A percentile compares a stretch with the other conserved stretches of the same genome.
Evolutionary conservation across 2,329 filamentous ascomycete species (phyloP).

Genomic region (Cadophora luteo-olivacea): DNA sequence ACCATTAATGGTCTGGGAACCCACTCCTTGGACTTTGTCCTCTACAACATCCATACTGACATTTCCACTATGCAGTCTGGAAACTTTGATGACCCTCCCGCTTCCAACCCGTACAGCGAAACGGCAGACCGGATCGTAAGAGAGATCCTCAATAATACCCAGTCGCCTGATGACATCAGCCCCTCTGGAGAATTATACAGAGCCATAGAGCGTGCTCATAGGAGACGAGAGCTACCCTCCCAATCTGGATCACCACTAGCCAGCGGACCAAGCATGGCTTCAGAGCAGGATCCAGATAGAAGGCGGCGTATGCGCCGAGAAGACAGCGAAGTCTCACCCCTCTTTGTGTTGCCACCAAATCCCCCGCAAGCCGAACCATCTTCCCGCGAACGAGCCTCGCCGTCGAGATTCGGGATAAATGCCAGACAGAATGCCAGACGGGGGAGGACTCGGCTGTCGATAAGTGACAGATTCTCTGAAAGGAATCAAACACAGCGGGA

Average conservation of each 20-base stretch:
- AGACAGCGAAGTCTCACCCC: slow-evolving; percentile 32
- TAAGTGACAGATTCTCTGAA: slow-evolving; percentile 42
- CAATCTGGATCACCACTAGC: slow-evolving; percentile 34
- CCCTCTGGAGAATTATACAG: slow-evolving; percentile 52
- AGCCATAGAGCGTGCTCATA: slow-evolving; percentile 51
- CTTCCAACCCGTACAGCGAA: slow-evolving; percentile 37
- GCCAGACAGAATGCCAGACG: slow-evolving; percentile 22
- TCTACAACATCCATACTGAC: slow-evolving; percentile 22
- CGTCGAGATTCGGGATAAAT: slow-evolving; percentile 8
- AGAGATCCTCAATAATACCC: slow-evolving; percentile 47
- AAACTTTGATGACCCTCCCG: slow-evolving; percentile 40
- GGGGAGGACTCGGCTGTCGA: slow-evolving; percentile 34
- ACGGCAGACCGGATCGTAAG: slow-evolving; percentile 46
- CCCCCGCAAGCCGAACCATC: slow-evolving; percentile 25
- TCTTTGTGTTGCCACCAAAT: slow-evolving; percentile 37
- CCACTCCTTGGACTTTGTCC: slow-evolving; percentile 1
- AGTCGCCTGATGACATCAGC: slow-evolving; percentile 48
- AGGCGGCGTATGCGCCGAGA: slow-evolving; percentile 29
- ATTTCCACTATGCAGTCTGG: slow-evolving; percentile 36
- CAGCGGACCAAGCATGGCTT: slow-evolving; percentile 35
- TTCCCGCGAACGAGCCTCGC: slow-evolving; percentile 25
- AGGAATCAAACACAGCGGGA: slow-evolving; percentile 37
- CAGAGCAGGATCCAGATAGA: slow-evolving; percentile 37
- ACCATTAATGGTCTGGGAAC: slow-evolving; percentile 39
- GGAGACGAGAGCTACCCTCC: slow-evolving; percentile 37